Percentiles rank a stretch among this genome's conserved stretches.
phyloP scores from a whole-genome alignment of 2,329 filamentous ascomycete genomes.

The Phaeosphaeriaceae sp. region DNA sequence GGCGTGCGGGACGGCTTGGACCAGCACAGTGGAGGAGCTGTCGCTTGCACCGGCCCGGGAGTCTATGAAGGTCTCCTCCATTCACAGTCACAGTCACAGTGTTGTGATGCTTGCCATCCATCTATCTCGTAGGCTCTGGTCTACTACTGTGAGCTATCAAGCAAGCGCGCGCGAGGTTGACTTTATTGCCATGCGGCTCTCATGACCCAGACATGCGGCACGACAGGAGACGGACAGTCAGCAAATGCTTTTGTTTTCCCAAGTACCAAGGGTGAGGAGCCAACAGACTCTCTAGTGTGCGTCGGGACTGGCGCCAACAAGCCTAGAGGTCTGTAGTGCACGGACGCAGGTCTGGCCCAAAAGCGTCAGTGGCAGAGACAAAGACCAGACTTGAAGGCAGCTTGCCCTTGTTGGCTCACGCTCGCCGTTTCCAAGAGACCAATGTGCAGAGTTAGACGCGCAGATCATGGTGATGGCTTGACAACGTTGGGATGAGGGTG shows the following conservation, averaged over 20 bases:
- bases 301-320: constrained; percentile 46
- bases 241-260: constrained; percentile 38
- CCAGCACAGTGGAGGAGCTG: constrained; percentile 44
- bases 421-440: constrained; percentile 29
- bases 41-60: constrained; percentile 47
- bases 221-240: constrained; percentile 34
- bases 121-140: constrained; percentile 11
- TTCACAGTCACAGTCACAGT: constrained; percentile 13
- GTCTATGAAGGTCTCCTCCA: constrained; percentile 17
- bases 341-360: constrained; percentile 45
- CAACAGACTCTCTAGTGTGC: constrained; percentile 31
- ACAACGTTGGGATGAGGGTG: constrained; percentile 6
- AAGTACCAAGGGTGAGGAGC: constrained; percentile 43
- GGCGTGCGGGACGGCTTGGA: constrained; percentile 49
- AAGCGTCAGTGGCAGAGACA: constrained; percentile 36
- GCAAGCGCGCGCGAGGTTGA: constrained; percentile 12
- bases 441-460: constrained; percentile 24
- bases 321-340: constrained; percentile 31
- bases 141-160: constrained; percentile 2
- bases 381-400: constrained; percentile 34
- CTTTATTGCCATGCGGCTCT: constrained; percentile 38
- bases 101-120: constrained; percentile 16
- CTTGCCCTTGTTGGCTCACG: constrained; percentile 24
- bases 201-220: constrained; percentile 42
- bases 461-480: constrained; percentile 18